phyloP scores from a whole-genome alignment of 192 early-diverging fungal genomes.

The Entomortierella chlamydospora region DNA sequence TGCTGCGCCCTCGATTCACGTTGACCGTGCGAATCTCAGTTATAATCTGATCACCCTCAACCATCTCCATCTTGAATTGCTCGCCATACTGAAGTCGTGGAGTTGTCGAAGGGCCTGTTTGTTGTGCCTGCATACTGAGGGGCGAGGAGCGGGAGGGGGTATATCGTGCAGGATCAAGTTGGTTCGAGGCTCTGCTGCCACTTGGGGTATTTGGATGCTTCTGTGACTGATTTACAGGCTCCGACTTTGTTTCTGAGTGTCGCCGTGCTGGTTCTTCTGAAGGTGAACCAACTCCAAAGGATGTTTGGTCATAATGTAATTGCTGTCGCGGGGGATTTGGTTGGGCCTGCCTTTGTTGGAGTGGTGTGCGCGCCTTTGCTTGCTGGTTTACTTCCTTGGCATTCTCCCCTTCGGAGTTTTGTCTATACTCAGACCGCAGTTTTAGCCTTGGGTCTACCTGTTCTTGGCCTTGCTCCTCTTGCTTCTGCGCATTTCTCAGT shows the following conservation, averaged over 20 bases:
- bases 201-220: not conserved
- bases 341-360: not conserved
- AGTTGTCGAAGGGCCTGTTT: not conserved
- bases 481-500: not conserved
- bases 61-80: slow-evolving; percentile 41
- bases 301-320: slow-evolving; percentile 25
- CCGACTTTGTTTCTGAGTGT: not conserved
- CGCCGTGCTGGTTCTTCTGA: not conserved
- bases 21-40: slow-evolving; percentile 29
- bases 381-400: not conserved
- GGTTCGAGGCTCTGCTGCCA: not conserved
- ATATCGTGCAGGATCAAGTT: not conserved
- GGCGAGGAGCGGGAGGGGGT: not conserved
- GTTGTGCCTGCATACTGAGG: not conserved
- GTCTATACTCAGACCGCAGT: too few species aligned
- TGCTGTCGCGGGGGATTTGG: slow-evolving; percentile 15
- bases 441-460: not conserved
- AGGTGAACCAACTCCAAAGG: not conserved
- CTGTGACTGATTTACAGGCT: not conserved
- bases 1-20: not conserved
- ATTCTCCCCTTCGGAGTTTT: too few species aligned
- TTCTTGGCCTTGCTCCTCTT: not conserved
- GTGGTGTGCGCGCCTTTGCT: not conserved
- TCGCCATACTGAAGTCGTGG: slow-evolving; percentile 24
- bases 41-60: slow-evolving; percentile 29